Percentiles rank a stretch among this genome's conserved stretches.
Evolutionary conservation across 495 filamentous ascomycete genomes (phyloP).

Genomic region (Penicillium goetzii): DNA sequence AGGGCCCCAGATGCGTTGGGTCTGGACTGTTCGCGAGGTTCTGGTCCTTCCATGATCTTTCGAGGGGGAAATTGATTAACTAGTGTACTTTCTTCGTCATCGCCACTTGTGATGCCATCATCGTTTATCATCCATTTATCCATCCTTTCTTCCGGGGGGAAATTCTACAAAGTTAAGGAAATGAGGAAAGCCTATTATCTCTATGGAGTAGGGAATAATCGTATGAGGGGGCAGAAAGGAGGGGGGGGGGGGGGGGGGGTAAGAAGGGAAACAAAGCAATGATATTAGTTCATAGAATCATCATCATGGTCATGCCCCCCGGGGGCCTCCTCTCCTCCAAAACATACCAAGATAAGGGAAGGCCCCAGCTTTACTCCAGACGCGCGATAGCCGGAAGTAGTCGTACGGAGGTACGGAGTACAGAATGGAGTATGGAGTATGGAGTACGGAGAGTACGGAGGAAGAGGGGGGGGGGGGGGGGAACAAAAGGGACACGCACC

Average conservation of each 20-base stretch:
- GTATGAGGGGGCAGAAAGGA: neutral
- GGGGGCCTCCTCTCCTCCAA: neutral
- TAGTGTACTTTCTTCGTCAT: slow-evolving; percentile 13
- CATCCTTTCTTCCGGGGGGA: neutral
- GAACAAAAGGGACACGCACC: slow-evolving; percentile 32
- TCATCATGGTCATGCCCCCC: neutral
- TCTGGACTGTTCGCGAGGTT: neutral
- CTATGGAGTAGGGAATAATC: neutral
- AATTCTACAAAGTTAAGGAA: neutral
- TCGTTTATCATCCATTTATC: slow-evolving; percentile 17
- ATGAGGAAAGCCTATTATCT: slow-evolving; percentile 1
- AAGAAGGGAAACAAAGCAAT: neutral
- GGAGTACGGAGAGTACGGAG: neutral
- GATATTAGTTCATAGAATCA: neutral
- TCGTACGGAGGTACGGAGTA: neutral
- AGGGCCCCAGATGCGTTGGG: neutral
- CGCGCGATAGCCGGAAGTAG: slow-evolving; percentile 33
- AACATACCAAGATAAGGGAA: slow-evolving; percentile 11
- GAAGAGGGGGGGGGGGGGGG: neutral
- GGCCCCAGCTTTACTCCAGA: slow-evolving; percentile 24
- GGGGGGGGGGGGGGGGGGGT: neutral
- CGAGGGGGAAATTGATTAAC: neutral
- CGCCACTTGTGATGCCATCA: slow-evolving; percentile 20
- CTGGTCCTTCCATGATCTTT: neutral
- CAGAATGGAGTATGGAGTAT: neutral